These are phyloP conservation scores for Erythrobasidium hasegawianum DNA, from an alignment of 1,284 basidiomycete genomes.

Conservation along the genomic window DNA sequence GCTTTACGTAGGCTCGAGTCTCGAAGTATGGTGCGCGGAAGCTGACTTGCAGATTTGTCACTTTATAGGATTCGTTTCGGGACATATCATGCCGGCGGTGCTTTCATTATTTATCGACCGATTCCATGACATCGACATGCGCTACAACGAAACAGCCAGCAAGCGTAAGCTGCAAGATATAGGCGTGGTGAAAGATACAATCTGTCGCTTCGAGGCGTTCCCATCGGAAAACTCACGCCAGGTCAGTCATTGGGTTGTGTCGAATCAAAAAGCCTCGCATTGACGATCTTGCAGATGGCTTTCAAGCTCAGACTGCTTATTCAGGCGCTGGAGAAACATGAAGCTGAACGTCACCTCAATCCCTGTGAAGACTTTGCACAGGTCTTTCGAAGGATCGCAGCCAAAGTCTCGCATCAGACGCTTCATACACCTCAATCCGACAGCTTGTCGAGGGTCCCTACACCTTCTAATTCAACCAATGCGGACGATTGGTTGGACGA, in stretches of 20 bases:
- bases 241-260: slow-evolving; percentile 1
- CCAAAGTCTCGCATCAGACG: not conserved
- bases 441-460: not conserved
- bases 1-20: not conserved
- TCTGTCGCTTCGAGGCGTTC: not conserved
- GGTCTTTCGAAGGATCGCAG: not conserved
- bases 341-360: too few relatives aligned
- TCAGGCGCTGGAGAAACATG: too few relatives aligned
- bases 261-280: too few relatives aligned
- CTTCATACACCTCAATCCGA: not conserved
- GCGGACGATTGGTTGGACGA: not conserved
- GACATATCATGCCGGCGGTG: slow-evolving; percentile 20
- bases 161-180: slow-evolving; percentile 21
- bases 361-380: not conserved
- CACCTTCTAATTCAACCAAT: not conserved
- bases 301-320: too few relatives aligned
- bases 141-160: not conserved
- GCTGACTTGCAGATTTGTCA: not conserved
- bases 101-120: slow-evolving; percentile 22
- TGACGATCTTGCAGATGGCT: too few relatives aligned
- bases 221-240: not conserved
- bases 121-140: slow-evolving; percentile 23
- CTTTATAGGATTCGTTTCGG: slow-evolving; percentile 13
- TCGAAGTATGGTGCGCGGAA: not conserved
- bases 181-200: not conserved